Evolutionary conservation across 306 rosid genomes (phyloP), one percentile per base, ranked within the genome.

Genomic region (Vicia villosa): DNA sequence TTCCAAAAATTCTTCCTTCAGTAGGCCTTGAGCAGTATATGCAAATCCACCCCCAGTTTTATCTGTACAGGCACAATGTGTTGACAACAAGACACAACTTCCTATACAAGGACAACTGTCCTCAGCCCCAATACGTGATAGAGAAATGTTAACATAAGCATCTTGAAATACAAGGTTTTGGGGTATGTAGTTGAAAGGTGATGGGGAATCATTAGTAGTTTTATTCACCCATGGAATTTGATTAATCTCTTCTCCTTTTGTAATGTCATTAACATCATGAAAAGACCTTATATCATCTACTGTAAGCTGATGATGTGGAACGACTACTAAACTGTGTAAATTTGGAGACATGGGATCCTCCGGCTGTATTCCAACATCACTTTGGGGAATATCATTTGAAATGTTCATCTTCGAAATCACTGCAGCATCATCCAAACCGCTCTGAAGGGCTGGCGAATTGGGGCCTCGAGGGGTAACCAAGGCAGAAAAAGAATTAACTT

Each of bases 161-260:
- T 84, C 85, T 73, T 60, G 75, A 81, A 86, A 91, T 55, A 81
- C 85, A 80, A 87, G 74, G 75, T 81, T 91, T 37, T 52, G 83
- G 50, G 92, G 73, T 66, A 86, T 84, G 78, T 94, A 94, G 79
- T 73, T 77, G 80, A 91, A 94, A 66, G 82, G 24, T 22, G 92
- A 75, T 20, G 78, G 89, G 63, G 51, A 81, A 20, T 89, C 87
- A 36, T 60, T 28, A 63, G 77, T 91, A 43, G 66, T n/a, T 60
- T 86, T 82, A 77, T 87, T 91, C 70, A 80, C 78, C 96, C 99
- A 94, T 17, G 95, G 40, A 58, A 94, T 83, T 73, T 38, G 50
- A 63, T 86, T 87, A 59, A 69, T 84, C 87, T 94, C 99, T 80
- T 86, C 95, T 70, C 92, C 99, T 84, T 80, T 94, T 6, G 92